Conservation (phyloP, 2,329 filamentous ascomycete species). For the Curvularia sp. region DNA sequence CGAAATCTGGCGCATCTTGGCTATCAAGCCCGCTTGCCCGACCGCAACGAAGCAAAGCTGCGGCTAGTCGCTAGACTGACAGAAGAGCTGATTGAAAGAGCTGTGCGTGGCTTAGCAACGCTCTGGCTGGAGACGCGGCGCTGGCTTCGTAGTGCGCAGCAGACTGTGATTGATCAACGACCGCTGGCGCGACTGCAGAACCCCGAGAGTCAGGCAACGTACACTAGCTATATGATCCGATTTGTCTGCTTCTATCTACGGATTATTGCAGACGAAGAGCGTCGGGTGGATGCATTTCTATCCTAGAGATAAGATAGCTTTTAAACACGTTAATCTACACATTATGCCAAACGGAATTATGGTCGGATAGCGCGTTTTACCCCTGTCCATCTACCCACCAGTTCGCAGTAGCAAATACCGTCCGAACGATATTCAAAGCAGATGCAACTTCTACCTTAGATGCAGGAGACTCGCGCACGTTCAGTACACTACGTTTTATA, state of each 20-base stretch:
- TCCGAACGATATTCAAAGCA: too few relatives aligned
- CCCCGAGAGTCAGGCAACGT: background rate
- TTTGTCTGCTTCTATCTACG: background rate
- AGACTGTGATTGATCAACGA: background rate
- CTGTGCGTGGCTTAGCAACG: background rate
- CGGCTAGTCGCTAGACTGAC: background rate
- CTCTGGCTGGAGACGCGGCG: background rate
- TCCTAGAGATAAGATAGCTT: too few relatives aligned
- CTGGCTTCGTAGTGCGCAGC: background rate
- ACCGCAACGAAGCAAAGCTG: background rate
- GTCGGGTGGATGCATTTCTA: background rate
- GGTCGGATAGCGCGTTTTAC: too few relatives aligned
- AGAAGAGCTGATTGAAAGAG: background rate
- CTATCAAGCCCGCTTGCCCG: constrained; percentile 27
- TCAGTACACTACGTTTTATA: too few relatives aligned
- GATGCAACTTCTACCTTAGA: too few relatives aligned
- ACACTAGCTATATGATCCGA: background rate
- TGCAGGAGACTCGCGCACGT: too few relatives aligned
- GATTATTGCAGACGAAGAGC: background rate
- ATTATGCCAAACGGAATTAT: too few relatives aligned
- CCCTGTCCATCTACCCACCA: too few relatives aligned
- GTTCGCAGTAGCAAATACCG: too few relatives aligned
- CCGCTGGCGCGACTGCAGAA: background rate
- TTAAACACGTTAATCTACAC: too few relatives aligned
- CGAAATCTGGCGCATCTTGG: constrained; percentile 18